Evolutionary conservation across 192 early-diverging fungal species (phyloP), one percentile per base, ranked within the genome.

Genomic region (Obelidium mucronatum): DNA sequence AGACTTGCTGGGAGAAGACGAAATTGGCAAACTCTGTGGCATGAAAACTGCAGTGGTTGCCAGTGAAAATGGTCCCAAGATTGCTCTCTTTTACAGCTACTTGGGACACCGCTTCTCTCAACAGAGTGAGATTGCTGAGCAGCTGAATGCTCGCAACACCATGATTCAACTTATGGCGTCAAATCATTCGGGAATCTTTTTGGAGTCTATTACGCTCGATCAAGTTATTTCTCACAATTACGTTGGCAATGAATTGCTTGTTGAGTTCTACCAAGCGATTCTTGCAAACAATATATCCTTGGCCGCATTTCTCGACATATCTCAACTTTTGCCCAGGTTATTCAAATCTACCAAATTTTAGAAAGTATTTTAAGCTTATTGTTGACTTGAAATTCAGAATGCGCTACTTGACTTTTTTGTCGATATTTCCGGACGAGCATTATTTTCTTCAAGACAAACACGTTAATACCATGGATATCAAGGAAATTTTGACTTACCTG

Each of bases 401-500:
- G 2, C 60, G 42, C 4, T 15, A 63, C 11, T 44, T 74, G 40
- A 22, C 6, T 6, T 74, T 28, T 30, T 31, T 71, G 36, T 60
- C 74, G n/a, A 62, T 78, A 17, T 78, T 78, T 56, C 24, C 31
- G 13, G 77, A 73, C 39, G 77, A 73, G 36, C 35, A 17, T 11
- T 13, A 26, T 17, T 48, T 55, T 17, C 55, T 65, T 26, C 54
- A 48, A 19, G 8, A 6, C 0, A 6, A 48, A 48, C 2, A n/a
- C 26, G 28, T 42, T 30, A n/a, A 36, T 28, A 40, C 13, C 13
- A 31, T 36, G 24, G 55, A 60, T 22, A 35, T 30, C 17, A 17
- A 68, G n/a, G 33, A 22, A 5, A 22, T 75, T 66, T 39, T 73
- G 2, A 33, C 55, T 24, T 4, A 28, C 2, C 34, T 82, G 24